Conservation (phyloP, 345 rosid species). For the Passiflora organensis region DNA sequence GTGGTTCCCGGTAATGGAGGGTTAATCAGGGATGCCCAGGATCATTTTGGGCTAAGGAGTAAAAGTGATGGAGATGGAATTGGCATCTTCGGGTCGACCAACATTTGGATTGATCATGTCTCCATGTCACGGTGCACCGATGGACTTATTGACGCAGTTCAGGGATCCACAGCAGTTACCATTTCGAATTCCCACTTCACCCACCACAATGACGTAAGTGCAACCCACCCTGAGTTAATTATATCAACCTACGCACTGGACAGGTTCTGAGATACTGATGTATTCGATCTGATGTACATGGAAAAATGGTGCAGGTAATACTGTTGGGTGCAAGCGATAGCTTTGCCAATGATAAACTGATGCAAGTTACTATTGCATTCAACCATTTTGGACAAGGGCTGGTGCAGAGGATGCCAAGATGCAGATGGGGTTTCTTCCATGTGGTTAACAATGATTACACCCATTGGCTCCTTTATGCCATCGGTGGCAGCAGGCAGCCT, state of each 20-base stretch:
- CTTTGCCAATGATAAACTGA: constrained; percentile 17
- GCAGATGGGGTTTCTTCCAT: constrained; percentile 35
- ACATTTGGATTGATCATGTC: constrained; percentile 30
- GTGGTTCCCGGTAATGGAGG: constrained; percentile 14
- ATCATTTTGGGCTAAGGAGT: constrained; percentile 21
- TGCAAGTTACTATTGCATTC: constrained; percentile 30
- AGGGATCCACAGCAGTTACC: constrained; percentile 28
- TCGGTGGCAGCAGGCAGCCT: constrained; percentile 31
- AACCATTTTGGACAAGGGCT: constrained; percentile 34
- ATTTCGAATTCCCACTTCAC: constrained; percentile 29
- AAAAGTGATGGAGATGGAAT: constrained; percentile 28
- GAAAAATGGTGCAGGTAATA: constrained; percentile 25
- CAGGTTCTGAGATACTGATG: too few relatives aligned
- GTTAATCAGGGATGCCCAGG: constrained; percentile 17
- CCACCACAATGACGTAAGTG: constrained; percentile 27
- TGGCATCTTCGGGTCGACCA: constrained; percentile 20
- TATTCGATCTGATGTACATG: too few relatives aligned
- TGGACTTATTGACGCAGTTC: constrained; percentile 25
- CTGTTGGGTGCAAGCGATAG: constrained; percentile 30
- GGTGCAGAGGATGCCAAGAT: constrained; percentile 34
- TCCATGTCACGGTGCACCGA: constrained; percentile 29
- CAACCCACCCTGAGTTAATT: too few relatives aligned
- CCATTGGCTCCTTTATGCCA: constrained; percentile 28
- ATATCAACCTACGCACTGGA: too few relatives aligned
- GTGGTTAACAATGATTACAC: constrained; percentile 35